phyloP scores from a whole-genome alignment of 345 rosid genomes.

The Psidium guajava region DNA sequence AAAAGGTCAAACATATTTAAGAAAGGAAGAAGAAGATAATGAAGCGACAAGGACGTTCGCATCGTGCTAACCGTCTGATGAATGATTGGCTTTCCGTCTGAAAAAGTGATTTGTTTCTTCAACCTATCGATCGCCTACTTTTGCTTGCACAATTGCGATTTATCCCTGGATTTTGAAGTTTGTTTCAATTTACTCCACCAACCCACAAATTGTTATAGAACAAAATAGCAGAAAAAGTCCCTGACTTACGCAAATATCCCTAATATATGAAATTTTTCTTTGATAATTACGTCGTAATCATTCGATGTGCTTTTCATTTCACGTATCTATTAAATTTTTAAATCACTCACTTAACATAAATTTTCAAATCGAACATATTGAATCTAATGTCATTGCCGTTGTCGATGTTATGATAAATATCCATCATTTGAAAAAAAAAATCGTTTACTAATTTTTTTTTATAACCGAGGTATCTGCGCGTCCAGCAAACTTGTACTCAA shows the following conservation, averaged over 20 bases:
- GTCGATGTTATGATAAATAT: fast-evolving
- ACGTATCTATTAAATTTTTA: fast-evolving
- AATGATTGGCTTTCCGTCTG: background rate
- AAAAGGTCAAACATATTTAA: background rate
- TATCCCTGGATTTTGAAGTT: background rate
- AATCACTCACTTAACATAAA: background rate
- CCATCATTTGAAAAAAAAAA: fast-evolving
- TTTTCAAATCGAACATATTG: background rate
- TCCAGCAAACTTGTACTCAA: no score
- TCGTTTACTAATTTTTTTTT: background rate
- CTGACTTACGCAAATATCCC: background rate
- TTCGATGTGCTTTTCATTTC: background rate
- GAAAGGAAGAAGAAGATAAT: background rate
- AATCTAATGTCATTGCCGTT: background rate
- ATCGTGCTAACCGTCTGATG: background rate
- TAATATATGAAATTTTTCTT: background rate
- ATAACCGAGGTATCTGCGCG: no score
- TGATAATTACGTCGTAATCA: background rate
- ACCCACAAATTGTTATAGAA: background rate
- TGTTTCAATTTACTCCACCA: background rate
- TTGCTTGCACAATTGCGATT: background rate
- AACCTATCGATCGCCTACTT: background rate
- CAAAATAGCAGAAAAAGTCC: background rate
- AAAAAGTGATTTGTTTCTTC: background rate
- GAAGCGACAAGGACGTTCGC: background rate